Evolutionary conservation across 2,329 filamentous ascomycete genomes (phyloP), one percentile per base, ranked within the genome.

Genomic region (Ophiostoma novo-ulmi): DNA sequence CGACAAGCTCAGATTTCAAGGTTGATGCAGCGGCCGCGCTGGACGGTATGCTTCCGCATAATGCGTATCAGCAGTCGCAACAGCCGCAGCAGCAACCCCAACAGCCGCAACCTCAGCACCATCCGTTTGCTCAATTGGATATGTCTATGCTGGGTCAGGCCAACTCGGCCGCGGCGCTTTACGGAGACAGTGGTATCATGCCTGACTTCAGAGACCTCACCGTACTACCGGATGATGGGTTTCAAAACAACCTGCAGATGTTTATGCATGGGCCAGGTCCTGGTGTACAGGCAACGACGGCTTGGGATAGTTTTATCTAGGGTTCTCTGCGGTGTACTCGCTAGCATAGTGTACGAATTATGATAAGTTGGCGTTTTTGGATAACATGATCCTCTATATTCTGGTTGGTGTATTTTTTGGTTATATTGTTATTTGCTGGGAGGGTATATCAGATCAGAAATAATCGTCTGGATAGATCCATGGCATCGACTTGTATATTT

Each of bases 231-330:
- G 80, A 80, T 63, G 83, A 85, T 70, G 83, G 83, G 1, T 85
- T 81, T 71, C 81, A 83, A 72, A 78, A 76, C 10, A 83, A 84
- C 75, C 74, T 85, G 69, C 81, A 81, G 72, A 79, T 79, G 66
- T 81, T 81, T 70, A 79, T 83, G 35, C 77, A 82, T 55, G 82
- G 82, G 1, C 75, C 78, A 1, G 75, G 82, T 1, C 75, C 78
- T 1, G 75, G 73, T 3, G 74, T 76, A 5, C 52, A 63, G 17
- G 41, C 68, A 5, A 68, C 38, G 8, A 76, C 76, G 73, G 73
- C 75, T 0, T 76, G 76, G 69, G 72, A 74, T 14, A 71, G 73
- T 1, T 74, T 38, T 35, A 74, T 78, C 14, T 78, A 41, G 6
- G 31, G n/a, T 58, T 14, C 61, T 36, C 35, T 20, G 17, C 76